phyloP scores from a whole-genome alignment of 257 asterid species.

The Leptodermis oblonga region DNA sequence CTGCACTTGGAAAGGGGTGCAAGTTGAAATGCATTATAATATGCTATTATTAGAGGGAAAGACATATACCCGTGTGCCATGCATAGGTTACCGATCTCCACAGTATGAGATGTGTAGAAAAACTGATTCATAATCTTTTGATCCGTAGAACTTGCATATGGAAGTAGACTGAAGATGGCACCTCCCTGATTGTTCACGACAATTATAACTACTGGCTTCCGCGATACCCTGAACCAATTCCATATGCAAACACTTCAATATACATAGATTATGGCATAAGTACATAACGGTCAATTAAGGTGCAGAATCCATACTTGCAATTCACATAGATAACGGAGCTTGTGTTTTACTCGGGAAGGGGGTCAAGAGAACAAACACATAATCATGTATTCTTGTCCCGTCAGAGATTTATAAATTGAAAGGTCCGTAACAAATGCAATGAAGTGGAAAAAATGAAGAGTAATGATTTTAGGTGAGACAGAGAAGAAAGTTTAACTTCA shows the following conservation, averaged over 20 bases:
- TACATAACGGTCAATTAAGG: background rate
- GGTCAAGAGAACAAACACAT: background rate
- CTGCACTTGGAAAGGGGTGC: background rate
- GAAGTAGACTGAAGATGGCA: constrained; percentile 94
- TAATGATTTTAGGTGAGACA: background rate
- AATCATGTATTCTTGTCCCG: background rate
- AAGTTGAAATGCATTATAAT: background rate
- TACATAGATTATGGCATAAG: background rate
- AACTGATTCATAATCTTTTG: constrained; percentile 65
- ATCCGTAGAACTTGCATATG: constrained; percentile 57
- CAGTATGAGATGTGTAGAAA: constrained; percentile 89
- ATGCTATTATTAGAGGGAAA: background rate
- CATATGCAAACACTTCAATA: background rate
- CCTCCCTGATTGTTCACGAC: constrained; percentile 96
- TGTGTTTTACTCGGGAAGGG: background rate
- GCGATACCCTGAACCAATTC: constrained; percentile 41
- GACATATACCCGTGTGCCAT: constrained; percentile 69
- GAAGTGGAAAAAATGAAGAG: background rate
- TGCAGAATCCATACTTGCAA: background rate
- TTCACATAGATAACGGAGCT: background rate
- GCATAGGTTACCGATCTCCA: constrained; percentile 68
- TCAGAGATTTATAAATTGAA: background rate
- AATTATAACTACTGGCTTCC: constrained; percentile 81
- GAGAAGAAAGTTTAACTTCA: background rate
- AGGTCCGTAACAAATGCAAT: background rate